Percentiles rank a stretch among this genome's conserved stretches.
Conservation (phyloP, 306 rosid species). For the Adenanthera pavonina region DNA sequence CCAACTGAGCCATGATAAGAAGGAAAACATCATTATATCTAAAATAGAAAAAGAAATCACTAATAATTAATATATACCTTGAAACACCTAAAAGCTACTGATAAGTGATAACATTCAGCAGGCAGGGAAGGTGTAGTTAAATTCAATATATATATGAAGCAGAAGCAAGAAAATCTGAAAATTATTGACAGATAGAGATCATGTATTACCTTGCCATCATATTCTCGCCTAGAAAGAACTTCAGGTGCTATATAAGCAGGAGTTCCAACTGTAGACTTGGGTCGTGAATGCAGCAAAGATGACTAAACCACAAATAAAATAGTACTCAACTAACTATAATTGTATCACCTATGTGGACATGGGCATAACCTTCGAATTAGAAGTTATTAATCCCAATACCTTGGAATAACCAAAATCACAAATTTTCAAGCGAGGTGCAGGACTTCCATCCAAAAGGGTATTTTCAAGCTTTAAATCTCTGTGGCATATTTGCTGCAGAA, state of each 20-base stretch:
- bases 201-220: slow-evolving; percentile 71
- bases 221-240: slow-evolving; percentile 74
- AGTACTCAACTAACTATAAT: slow-evolving; percentile 1
- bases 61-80: slow-evolving; percentile 2
- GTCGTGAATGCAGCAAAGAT: slow-evolving; percentile 74
- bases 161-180: slow-evolving; percentile 21
- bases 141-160: not conserved
- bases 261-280: slow-evolving; percentile 80
- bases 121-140: slow-evolving; percentile 6
- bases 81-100: slow-evolving; percentile 4
- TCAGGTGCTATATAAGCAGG: slow-evolving; percentile 85
- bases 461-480: slow-evolving; percentile 75
- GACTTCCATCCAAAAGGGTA: slow-evolving; percentile 78
- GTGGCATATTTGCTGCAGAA: slow-evolving; percentile 73
- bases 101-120: slow-evolving; percentile 2
- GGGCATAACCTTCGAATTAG: slow-evolving; percentile 2
- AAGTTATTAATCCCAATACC: slow-evolving; percentile 40
- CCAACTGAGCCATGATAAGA: slow-evolving; percentile 52
- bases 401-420: slow-evolving; percentile 84
- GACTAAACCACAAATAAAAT: slow-evolving; percentile 49
- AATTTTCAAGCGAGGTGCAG: slow-evolving; percentile 82
- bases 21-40: slow-evolving; percentile 6
- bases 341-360: not conserved
- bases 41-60: not conserved
- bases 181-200: not conserved